Evolutionary conservation across 495 filamentous ascomycete species (phyloP), one percentile per base, ranked within the genome.

Genomic region (Penicillium pulvis): DNA sequence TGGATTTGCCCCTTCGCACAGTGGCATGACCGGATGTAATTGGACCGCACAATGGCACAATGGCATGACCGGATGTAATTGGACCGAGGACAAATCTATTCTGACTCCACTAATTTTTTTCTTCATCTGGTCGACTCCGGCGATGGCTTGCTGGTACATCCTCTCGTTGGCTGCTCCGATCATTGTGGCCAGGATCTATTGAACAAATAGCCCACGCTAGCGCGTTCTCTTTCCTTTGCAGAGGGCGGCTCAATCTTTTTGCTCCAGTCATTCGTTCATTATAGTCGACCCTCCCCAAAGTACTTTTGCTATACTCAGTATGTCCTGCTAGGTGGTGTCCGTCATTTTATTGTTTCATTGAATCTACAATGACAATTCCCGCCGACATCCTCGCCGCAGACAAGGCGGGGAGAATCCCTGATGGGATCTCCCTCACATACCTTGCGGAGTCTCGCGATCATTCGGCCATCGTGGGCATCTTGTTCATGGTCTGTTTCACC

Each of bases 391-490:
- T 62, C 26, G 62, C 62, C 56, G 71, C 71, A 9, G 14, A 66
- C 35, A 65, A 67, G 53, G 63, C 65, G 50, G 69, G 71, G 28
- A 61, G 60, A 24, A 70, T 79, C 44, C 76, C 75, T 9, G 43
- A 56, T 36, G 64, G 58, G 26, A 44, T 79, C 41, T 71, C 68
- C 6, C 59, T 72, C 10, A 61, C 66, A n/a, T 77, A 71, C 55
- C 61, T 80, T n/a, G 66, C 73, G 19, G 42, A 80, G 61, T 71
- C 65, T 24, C 70, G 73, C 20, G 76, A 80, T 62, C 36, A 44
- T 0, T 50, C 72, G 11, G 67, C 76, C n/a, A 70, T 73, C 50
- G 68, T 66, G 48, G 75, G 70, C 43, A 77, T 80, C 46, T 48
- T 78, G 36, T 73, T 76, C 60, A 58, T 78, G 52, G 58, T 69